Percentiles rank a stretch among this genome's conserved stretches.
Evolutionary conservation across 2,329 filamentous ascomycete genomes (phyloP).

Genomic region (Trichoderma sp.): DNA sequence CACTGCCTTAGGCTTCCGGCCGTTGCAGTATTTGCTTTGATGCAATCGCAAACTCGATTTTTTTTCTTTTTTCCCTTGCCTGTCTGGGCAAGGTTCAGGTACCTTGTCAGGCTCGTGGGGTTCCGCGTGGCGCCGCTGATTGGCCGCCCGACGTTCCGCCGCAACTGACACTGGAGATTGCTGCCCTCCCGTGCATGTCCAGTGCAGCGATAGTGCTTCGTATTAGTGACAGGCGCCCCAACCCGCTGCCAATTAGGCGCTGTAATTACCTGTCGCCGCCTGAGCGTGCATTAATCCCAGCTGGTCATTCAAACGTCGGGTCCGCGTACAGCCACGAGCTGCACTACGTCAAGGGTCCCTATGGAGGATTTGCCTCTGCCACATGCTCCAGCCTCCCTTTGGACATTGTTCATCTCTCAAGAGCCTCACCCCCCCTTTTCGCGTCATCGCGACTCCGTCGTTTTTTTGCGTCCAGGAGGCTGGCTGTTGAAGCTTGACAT

Average conservation of each 20-base stretch:
- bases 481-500: neutral
- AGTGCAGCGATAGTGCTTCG: neutral
- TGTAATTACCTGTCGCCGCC: neutral
- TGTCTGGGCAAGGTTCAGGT: constrained; percentile 15
- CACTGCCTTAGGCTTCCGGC: neutral
- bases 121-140: constrained; percentile 25
- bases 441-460: constrained; percentile 2
- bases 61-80: constrained; percentile 6
- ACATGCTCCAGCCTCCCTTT: constrained; percentile 16
- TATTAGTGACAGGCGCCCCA: neutral
- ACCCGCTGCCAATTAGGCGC: neutral
- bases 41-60: neutral
- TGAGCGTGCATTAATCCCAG: constrained; percentile 1
- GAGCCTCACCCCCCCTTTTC: constrained; percentile 1
- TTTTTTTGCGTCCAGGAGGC: neutral
- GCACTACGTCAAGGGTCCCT: constrained; percentile 16
- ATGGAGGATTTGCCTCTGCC: constrained; percentile 5
- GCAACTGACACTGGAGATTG: neutral
- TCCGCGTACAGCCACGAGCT: constrained; percentile 9
- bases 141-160: constrained; percentile 23
- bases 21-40: neutral
- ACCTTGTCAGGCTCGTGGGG: constrained; percentile 26
- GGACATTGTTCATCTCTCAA: constrained; percentile 10
- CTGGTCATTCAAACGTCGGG: neutral
- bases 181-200: neutral